Base-by-base conservation (phyloP, 257 asterid species). In the Petunia axillaris region DNA sequence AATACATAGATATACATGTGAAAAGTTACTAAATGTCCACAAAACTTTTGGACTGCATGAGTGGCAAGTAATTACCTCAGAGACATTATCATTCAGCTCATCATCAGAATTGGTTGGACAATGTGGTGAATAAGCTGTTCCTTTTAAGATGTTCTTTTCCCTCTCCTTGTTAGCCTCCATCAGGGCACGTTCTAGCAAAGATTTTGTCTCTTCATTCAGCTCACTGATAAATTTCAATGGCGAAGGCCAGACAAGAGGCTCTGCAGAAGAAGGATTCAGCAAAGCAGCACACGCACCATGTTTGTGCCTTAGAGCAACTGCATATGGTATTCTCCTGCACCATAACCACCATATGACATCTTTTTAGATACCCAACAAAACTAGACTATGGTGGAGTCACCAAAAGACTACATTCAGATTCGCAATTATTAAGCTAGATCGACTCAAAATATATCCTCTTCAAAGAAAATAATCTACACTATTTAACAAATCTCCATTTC, bases 181-280 rank as follows among this genome's bases (percentile, higher is more conserved):
- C 57, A 96, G 83, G 38, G 98, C 98, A 2, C 79, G 83, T 79
- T 96, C 99, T 64, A 96, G 81, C 59, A 96, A 86, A 65, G 89
- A 87, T 82, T 92, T 96, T 3, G 97, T 95, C 48, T 96, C 99
- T 63, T 88, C 89, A 79, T 92, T 92, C 58, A 96, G 97, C 85
- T 94, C 98, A 25, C 95, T 89, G 46, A 96, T 92, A 87, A 96
- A 89, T 84, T 96, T 96, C 79, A 94, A 79, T 75, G 97, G 95
- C 7, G 99, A 94, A 3, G 99, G 99, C 99, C 99, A 96, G 6
- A 92, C 97, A 41, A 94, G 94, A 80, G 99, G 98, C 90, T 91
- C 99, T 4, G 98, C 94, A 8, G 99, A 91, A 11, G 97, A 87
- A 65, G 99, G 98, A 84, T 93, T 90, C 84, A 96, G 85, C 85